A percentile compares a stretch with the other conserved stretches of the same genome.
Conservation (phyloP, 164 flowering plant species). For the Vitis rotundifolia region DNA sequence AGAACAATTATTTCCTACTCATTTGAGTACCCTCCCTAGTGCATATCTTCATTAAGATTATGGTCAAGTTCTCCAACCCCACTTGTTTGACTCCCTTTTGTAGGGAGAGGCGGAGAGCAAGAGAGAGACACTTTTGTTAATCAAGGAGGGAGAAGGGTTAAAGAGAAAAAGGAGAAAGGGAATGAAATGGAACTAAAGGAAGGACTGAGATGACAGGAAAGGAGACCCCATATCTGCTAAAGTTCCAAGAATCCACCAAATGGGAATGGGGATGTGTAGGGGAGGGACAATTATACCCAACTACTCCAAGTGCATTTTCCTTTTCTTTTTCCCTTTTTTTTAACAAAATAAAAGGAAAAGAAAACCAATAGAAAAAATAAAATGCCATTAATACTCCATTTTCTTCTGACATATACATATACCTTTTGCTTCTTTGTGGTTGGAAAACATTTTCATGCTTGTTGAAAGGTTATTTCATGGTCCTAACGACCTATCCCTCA, state of each 20-base stretch:
- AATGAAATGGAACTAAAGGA: not conserved
- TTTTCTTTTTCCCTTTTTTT: not conserved
- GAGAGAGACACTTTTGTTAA: slow-evolving; percentile 1
- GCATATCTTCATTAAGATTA: slow-evolving; percentile 21
- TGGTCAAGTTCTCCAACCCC: slow-evolving; percentile 21
- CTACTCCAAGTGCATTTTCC: not conserved
- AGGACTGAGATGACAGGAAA: slow-evolving; percentile 1
- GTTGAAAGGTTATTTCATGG: slow-evolving; percentile 1
- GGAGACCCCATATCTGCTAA: not conserved
- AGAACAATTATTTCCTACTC: slow-evolving; percentile 35
- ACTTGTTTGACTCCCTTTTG: slow-evolving; percentile 22
- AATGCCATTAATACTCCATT: not conserved
- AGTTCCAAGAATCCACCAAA: not conserved
- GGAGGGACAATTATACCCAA: slow-evolving; percentile 1
- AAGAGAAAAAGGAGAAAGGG: not conserved
- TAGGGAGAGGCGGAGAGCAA: not conserved
- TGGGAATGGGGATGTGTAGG: not conserved
- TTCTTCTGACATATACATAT: not conserved
- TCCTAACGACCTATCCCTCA: not conserved
- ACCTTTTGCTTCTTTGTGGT: slow-evolving; percentile 1
- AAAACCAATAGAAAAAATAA: not conserved
- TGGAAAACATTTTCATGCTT: slow-evolving; percentile 9
- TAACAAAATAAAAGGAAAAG: no score
- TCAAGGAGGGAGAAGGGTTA: not conserved
- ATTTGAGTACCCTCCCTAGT: slow-evolving; percentile 16